A percentile compares a stretch with the other conserved stretches of the same genome.
phyloP scores from a whole-genome alignment of 75 land plant species.

The Sequoia sempervirens region DNA sequence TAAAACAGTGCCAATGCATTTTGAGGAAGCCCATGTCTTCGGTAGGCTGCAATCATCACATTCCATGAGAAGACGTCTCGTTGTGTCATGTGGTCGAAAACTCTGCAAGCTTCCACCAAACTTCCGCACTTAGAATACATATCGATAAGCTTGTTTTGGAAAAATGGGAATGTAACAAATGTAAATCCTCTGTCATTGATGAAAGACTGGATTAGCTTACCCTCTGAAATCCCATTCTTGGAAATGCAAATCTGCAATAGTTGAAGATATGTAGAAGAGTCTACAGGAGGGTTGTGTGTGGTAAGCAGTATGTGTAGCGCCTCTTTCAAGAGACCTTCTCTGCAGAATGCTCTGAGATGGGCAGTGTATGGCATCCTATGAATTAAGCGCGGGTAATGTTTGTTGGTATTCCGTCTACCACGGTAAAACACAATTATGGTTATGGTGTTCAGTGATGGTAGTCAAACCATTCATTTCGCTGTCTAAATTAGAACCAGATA shows the following conservation, averaged over 20 bases:
- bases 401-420: background rate
- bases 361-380: background rate
- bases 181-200: background rate
- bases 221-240: background rate
- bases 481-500: no score
- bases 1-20: background rate
- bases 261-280: background rate
- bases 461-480: no score
- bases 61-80: constrained; percentile 16
- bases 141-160: background rate
- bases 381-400: background rate
- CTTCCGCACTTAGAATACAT: background rate
- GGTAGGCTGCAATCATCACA: constrained; percentile 10
- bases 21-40: background rate
- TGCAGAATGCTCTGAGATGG: background rate
- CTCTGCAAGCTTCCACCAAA: background rate
- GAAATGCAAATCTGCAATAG: background rate
- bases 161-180: background rate
- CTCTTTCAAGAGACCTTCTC: background rate
- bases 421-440: background rate
- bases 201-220: background rate
- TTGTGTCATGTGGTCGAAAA: background rate
- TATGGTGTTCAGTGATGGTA: no score
- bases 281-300: background rate
- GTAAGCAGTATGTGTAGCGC: background rate